Conservation (phyloP, 805 yeast species). For the Naumovozyma castellii region DNA sequence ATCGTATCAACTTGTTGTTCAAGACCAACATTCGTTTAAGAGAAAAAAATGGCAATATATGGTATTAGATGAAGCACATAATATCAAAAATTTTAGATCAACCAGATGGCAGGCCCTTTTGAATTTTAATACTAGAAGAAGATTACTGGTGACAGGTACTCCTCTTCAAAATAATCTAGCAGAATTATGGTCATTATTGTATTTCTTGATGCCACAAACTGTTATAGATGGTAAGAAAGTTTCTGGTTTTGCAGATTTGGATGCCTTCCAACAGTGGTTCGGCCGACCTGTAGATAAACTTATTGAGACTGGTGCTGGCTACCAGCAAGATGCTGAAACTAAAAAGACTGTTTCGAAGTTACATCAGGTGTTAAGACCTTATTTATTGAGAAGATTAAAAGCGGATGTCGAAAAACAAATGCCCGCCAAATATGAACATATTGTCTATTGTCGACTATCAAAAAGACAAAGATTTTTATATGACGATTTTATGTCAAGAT, state of each 20-base stretch:
- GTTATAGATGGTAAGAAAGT: slow-evolving; percentile 38
- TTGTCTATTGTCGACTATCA: slow-evolving; percentile 82
- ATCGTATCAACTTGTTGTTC: slow-evolving; percentile 93
- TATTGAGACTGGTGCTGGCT: slow-evolving; percentile 48
- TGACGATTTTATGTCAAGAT: slow-evolving; percentile 95
- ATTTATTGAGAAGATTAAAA: slow-evolving; percentile 79
- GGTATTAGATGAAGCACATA: slow-evolving; percentile 97
- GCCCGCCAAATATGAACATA: slow-evolving; percentile 97
- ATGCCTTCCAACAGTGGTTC: slow-evolving; percentile 96
- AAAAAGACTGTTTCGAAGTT: slow-evolving; percentile 74
- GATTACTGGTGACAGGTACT: slow-evolving; percentile 88
- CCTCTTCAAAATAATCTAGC: slow-evolving; percentile 92
- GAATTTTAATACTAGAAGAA: slow-evolving; percentile 84
- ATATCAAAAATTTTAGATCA: slow-evolving; percentile 90
- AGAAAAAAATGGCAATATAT: slow-evolving; percentile 91
- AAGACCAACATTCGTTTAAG: slow-evolving; percentile 88
- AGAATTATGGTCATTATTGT: slow-evolving; percentile 91
- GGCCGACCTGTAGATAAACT: slow-evolving; percentile 94
- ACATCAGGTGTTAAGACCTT: slow-evolving; percentile 91
- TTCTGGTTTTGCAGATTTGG: slow-evolving; percentile 90
- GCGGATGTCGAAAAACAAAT: slow-evolving; percentile 97
- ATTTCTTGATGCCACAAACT: slow-evolving; percentile 89
- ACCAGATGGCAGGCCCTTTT: slow-evolving; percentile 94
- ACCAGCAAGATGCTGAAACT: slow-evolving; percentile 71
- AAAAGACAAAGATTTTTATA: slow-evolving; percentile 86